These are phyloP conservation scores for Podospora fimiseda DNA, from an alignment of 495 filamentous ascomycete genomes.

Conservation along the genomic window DNA sequence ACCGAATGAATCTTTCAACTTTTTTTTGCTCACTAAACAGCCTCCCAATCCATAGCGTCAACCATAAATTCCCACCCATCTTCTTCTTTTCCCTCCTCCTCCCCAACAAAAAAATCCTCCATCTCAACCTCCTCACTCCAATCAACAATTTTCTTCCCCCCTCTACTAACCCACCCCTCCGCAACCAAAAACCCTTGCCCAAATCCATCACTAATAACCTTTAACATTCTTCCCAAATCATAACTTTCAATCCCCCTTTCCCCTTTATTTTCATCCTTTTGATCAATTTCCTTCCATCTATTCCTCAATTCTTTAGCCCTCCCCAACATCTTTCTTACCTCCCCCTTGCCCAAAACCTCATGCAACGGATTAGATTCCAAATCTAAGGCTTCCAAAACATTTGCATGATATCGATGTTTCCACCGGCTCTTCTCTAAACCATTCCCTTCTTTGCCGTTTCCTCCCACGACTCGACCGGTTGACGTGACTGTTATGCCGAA, in stretches of 20 bases:
- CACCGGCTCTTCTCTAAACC: background rate
- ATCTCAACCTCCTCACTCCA: slow-evolving; percentile 26
- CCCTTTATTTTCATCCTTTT: slow-evolving; percentile 18
- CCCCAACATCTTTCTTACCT: slow-evolving; percentile 43
- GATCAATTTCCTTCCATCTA: slow-evolving; percentile 55
- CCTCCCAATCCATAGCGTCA: slow-evolving; percentile 62
- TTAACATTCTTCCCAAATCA: slow-evolving; percentile 50
- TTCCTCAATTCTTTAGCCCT: slow-evolving; percentile 60
- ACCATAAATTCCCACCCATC: slow-evolving; percentile 58
- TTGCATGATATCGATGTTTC: slow-evolving; percentile 56
- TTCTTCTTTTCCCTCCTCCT: slow-evolving; percentile 4
- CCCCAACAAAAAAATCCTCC: slow-evolving; percentile 15
- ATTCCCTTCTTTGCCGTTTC: background rate
- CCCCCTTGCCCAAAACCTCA: slow-evolving; percentile 41
- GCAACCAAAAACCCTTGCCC: slow-evolving; percentile 31
- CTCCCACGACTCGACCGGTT: background rate
- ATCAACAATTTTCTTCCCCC: background rate
- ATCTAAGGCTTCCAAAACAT: slow-evolving; percentile 53
- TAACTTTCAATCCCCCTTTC: slow-evolving; percentile 28
- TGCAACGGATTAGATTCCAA: slow-evolving; percentile 44
- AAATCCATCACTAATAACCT: slow-evolving; percentile 35
- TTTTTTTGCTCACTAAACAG: slow-evolving; percentile 29
- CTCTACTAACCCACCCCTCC: slow-evolving; percentile 17
- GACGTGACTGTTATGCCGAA: slow-evolving; percentile 45
- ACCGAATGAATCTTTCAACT: no score